Evolutionary conservation across 2,329 filamentous ascomycete genomes (phyloP), one percentile per base, ranked within the genome.

Genomic region (Penicillium sp.): DNA sequence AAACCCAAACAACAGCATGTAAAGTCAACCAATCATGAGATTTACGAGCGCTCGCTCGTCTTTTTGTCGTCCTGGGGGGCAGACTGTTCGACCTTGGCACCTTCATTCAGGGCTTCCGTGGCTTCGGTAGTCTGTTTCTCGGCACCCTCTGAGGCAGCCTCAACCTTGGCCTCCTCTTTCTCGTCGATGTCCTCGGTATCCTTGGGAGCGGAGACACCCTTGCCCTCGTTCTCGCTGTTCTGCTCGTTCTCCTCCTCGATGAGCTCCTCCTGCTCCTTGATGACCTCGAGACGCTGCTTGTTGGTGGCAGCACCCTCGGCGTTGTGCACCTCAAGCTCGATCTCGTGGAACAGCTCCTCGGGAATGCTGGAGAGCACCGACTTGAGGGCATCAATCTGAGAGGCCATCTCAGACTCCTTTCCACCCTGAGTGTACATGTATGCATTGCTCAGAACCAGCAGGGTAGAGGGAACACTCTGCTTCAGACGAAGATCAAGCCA

Each of bases 291-390:
- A 65, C 93, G 86, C 76, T 97, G 93, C 78, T 94, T 96, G 80
- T 98, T 98, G 52, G 93, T 98, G 16, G 93, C 93, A 8, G 90
- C 91, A 47, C 93, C 93, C 71, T 98, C 93, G 33, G 91, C 90
- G 47, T 84, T 94, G 76, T 96, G 88, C 7, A 98, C 89, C 72
- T 98, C 93, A 20, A 98, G 84, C 70, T 97, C 93, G 50, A 98
- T 96, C 74, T 98, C 93, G 76, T 98, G 93, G 86, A 94, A 98
- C 27, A 98, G 78, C 68, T 98, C 93, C 69, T 98, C 93, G 3
- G 93, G 93, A 48, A 98, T 97, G 45, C 86, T 90, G 27, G 87
- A 94, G 27, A 98, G 75, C 4, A 98, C 93, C 39, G 89, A 87
- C 45, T 90, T 87, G 33, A 98, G 79, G 1, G 93, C 89, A 53